Conservation (phyloP, 306 rosid species). For the Sophora flavescens region DNA sequence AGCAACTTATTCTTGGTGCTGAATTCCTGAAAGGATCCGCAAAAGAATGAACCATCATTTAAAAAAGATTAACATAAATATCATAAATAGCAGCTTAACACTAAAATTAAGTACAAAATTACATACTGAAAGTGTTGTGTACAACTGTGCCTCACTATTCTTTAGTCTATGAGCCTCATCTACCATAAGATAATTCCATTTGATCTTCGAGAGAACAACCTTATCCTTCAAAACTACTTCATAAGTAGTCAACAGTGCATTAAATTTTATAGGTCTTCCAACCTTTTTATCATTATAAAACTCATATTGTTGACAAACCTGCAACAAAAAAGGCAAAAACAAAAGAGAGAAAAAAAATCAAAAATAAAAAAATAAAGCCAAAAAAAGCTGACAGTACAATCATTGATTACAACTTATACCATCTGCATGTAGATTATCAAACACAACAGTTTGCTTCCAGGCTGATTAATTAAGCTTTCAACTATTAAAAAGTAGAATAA, state of each 20-base stretch:
- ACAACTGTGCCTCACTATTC: slow-evolving; percentile 98
- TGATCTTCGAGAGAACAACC: slow-evolving; percentile 91
- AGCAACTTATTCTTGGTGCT: slow-evolving; percentile 99
- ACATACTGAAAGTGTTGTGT: slow-evolving; percentile 91
- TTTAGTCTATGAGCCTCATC: slow-evolving; percentile 99
- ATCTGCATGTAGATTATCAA: slow-evolving; percentile 14
- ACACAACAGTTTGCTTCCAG: neutral
- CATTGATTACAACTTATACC: slow-evolving; percentile 32
- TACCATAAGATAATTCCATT: slow-evolving; percentile 97
- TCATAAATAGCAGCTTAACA: slow-evolving; percentile 24
- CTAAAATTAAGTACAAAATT: slow-evolving; percentile 37
- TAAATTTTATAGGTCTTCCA: slow-evolving; percentile 86
- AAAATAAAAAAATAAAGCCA: neutral
- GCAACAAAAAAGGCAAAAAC: slow-evolving; percentile 36
- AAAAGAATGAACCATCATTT: slow-evolving; percentile 33
- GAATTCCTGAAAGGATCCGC: slow-evolving; percentile 74
- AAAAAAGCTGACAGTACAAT: neutral
- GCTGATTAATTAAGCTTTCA: slow-evolving; percentile 27
- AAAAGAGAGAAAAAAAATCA: neutral
- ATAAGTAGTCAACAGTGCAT: slow-evolving; percentile 89
- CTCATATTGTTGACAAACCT: slow-evolving; percentile 99
- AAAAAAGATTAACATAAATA: slow-evolving; percentile 11
- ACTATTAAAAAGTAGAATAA: neutral
- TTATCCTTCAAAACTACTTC: slow-evolving; percentile 97
- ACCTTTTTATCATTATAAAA: slow-evolving; percentile 76